phyloP scores from a whole-genome alignment of 73 alveolate genomes.

The Symbiodinium pilosum region DNA sequence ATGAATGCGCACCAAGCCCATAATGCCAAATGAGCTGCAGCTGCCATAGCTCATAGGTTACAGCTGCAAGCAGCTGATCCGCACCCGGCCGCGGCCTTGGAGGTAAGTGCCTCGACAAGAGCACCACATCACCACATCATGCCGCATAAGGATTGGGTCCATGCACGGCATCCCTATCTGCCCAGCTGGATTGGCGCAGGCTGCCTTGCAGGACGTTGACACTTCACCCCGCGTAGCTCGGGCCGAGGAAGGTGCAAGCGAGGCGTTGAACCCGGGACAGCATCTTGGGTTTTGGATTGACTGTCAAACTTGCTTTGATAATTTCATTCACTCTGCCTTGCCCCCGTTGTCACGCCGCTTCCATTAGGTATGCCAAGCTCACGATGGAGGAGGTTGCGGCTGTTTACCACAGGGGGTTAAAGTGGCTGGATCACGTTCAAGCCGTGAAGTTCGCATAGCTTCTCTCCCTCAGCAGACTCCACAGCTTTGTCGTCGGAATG shows the following conservation, averaged over 20 bases:
- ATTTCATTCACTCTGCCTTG: too few species aligned
- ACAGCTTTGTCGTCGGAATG: too few species aligned
- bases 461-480: too few species aligned
- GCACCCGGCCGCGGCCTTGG: constrained; percentile 37
- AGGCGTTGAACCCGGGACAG: constrained; percentile 53
- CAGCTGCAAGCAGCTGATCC: constrained; percentile 65
- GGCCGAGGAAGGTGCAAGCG: constrained; percentile 32
- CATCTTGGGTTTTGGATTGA: too few species aligned
- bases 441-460: not conserved
- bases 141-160: not conserved
- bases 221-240: not conserved
- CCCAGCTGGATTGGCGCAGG: not conserved
- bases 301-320: too few species aligned
- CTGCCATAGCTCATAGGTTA: constrained; percentile 25
- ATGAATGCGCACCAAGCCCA: too few species aligned
- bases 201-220: not conserved
- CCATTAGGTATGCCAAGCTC: constrained; percentile 47
- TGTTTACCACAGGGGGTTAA: constrained; percentile 35
- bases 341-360: too few species aligned
- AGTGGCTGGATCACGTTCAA: constrained; percentile 42
- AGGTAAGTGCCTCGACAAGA: too few species aligned
- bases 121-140: not conserved
- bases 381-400: constrained; percentile 26
- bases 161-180: not conserved
- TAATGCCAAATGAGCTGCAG: too few species aligned